Percentiles rank a stretch among this genome's conserved stretches.
Conservation (phyloP, 192 early-diverging fungal genomes). For the Phlyctochytrium planicorne region DNA sequence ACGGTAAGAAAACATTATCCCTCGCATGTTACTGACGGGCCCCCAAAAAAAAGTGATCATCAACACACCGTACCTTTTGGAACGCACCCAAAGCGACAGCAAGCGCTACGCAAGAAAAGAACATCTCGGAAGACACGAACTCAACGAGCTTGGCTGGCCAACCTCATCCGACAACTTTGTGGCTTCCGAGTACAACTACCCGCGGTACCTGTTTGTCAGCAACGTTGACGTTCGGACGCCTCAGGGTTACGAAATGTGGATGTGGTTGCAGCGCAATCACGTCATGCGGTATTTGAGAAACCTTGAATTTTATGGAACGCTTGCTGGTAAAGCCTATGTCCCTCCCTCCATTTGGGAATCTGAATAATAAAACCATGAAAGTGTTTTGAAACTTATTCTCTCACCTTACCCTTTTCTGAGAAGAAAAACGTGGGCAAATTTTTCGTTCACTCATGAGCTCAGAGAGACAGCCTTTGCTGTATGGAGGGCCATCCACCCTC, state of each 20-base stretch:
- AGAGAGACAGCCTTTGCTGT: no score
- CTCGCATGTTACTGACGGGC: no score
- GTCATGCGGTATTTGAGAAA: neutral
- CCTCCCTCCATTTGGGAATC: no score
- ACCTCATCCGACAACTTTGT: neutral
- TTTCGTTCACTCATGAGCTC: no score
- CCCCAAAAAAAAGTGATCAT: no score
- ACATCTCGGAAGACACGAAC: neutral
- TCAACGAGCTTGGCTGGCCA: neutral
- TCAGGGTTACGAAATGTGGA: neutral
- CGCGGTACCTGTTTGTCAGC: neutral
- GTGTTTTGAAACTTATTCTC: no score
- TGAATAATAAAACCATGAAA: no score
- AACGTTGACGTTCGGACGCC: neutral
- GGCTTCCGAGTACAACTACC: neutral
- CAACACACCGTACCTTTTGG: constrained; percentile 22
- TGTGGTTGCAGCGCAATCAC: neutral
- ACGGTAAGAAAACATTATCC: constrained; percentile 10
- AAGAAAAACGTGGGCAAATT: no score
- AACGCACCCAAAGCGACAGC: constrained; percentile 14
- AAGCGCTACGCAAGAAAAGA: constrained; percentile 20
- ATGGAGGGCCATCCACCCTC: no score
- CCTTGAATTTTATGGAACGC: neutral
- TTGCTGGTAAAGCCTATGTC: neutral
- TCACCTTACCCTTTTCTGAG: no score